These are phyloP conservation scores for Trichoderma asperellum DNA, from an alignment of 2,329 filamentous ascomycete genomes.

Conservation along the genomic window DNA sequence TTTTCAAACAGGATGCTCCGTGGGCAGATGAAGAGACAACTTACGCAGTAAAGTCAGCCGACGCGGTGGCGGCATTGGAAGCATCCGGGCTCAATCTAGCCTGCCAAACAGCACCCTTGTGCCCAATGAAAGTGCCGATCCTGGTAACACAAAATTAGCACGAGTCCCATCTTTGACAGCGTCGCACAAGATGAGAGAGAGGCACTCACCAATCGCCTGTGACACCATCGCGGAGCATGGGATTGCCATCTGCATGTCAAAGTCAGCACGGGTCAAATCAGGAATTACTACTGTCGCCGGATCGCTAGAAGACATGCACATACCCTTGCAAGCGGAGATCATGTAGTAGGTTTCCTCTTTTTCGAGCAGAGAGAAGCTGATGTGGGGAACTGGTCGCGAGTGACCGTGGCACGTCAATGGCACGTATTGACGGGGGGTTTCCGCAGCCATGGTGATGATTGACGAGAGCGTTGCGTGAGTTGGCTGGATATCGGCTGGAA, in stretches of 20 bases:
- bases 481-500: neutral
- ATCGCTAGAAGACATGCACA: neutral
- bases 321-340: slow-evolving; percentile 90
- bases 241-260: slow-evolving; percentile 78
- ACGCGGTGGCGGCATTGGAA: slow-evolving; percentile 85
- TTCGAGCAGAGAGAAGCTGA: slow-evolving; percentile 83
- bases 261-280: slow-evolving; percentile 22
- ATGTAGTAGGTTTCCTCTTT: slow-evolving; percentile 87
- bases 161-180: neutral
- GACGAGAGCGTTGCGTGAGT: neutral
- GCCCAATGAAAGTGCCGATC: slow-evolving; percentile 97
- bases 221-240: slow-evolving; percentile 94
- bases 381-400: slow-evolving; percentile 87
- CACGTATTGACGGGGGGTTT: slow-evolving; percentile 65
- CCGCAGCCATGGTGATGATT: slow-evolving; percentile 41
- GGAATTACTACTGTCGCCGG: neutral
- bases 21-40: slow-evolving; percentile 38
- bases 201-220: slow-evolving; percentile 82
- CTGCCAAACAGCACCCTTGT: slow-evolving; percentile 98
- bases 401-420: slow-evolving; percentile 94
- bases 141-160: slow-evolving; percentile 48
- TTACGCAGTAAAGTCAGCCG: slow-evolving; percentile 93
- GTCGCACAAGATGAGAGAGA: neutral
- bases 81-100: slow-evolving; percentile 88
- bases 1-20: neutral